phyloP scores from a whole-genome alignment of 345 rosid genomes.

The Corymbia maculata region DNA sequence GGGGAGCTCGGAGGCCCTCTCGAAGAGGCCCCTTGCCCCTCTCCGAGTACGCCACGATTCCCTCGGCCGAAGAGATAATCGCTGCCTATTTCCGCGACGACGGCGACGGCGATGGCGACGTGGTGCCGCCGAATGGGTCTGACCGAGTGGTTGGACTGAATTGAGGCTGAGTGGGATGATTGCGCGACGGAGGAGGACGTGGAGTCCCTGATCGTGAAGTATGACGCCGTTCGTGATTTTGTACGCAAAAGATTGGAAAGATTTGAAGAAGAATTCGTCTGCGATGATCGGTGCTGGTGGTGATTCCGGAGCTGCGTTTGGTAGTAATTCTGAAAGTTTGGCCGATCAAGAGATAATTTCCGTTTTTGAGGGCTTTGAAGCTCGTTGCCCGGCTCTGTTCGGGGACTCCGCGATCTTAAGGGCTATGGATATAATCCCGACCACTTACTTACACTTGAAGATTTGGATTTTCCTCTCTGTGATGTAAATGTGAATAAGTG shows the following conservation, averaged over 20 bases:
- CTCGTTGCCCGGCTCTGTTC: background rate
- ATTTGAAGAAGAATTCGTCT: background rate
- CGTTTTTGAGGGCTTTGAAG: background rate
- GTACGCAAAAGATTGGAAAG: background rate
- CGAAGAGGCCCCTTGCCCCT: background rate
- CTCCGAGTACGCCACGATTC: background rate
- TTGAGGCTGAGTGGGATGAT: background rate
- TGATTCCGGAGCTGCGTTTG: constrained; percentile 44
- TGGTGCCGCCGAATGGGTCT: background rate
- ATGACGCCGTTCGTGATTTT: background rate
- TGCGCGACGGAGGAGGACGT: background rate
- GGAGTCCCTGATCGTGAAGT: background rate
- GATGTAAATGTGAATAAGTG: background rate
- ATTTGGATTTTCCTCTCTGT: background rate
- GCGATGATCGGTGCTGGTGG: background rate
- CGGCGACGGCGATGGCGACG: background rate
- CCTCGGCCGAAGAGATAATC: background rate
- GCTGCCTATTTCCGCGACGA: background rate
- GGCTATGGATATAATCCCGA: background rate
- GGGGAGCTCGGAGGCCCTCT: background rate
- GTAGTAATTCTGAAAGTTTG: background rate
- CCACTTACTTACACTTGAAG: background rate
- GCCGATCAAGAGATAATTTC: constrained; percentile 41
- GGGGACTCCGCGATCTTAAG: background rate
- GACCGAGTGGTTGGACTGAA: background rate